Conservation (phyloP, 345 rosid species). For the Arabis hirsuta region DNA sequence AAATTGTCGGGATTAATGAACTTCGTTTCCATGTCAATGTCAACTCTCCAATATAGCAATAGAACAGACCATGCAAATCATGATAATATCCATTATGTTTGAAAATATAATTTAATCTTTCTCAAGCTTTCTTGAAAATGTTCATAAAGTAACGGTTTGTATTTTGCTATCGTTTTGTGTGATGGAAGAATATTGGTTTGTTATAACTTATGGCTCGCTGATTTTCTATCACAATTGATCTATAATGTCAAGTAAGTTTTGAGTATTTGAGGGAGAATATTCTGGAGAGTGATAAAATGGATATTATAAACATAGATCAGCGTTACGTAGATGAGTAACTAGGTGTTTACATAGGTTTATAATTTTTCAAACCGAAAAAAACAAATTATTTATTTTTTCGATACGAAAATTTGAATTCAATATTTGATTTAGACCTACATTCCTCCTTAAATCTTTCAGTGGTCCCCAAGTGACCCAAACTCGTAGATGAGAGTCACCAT, state of each 20-base stretch:
- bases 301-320: no score
- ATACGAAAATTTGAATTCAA: neutral
- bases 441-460: neutral
- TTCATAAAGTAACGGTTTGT: neutral
- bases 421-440: neutral
- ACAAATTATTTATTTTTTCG: neutral
- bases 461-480: neutral
- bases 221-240: neutral
- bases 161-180: neutral
- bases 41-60: neutral
- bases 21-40: constrained; percentile 17
- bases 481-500: neutral
- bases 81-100: constrained; percentile 1
- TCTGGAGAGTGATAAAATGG: neutral
- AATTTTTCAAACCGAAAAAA: neutral
- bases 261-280: neutral
- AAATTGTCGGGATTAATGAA: constrained; percentile 21
- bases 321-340: no score
- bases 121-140: neutral
- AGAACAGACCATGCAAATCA: constrained; percentile 13
- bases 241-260: neutral
- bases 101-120: neutral
- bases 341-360: no score
- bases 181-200: neutral
- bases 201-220: neutral